Evolutionary conservation across 2,329 filamentous ascomycete genomes (phyloP).

Genomic region (Pyrenochaeta sp.): DNA sequence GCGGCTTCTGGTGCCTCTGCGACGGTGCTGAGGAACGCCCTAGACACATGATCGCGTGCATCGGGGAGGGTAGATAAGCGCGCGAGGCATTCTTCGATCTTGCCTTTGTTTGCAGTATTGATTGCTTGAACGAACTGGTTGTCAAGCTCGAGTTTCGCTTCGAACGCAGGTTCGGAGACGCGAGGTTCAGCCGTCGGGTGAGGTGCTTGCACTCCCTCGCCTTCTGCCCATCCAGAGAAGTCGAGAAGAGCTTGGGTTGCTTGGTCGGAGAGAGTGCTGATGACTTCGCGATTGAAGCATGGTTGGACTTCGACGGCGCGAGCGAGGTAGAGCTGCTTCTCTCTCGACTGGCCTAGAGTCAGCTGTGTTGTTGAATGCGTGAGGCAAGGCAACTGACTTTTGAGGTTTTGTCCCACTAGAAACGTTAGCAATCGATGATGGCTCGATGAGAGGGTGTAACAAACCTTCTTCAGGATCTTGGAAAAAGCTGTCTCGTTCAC

Average conservation of each 20-base stretch:
- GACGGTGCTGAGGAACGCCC: conserved; percentile 89
- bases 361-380: conserved; percentile 34
- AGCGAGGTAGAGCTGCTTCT: conserved; percentile 96
- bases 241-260: conserved; percentile 96
- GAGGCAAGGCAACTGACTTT: conserved; percentile 65
- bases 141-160: conserved; percentile 90
- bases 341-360: conserved; percentile 73
- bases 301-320: conserved; percentile 96
- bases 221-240: conserved; percentile 95
- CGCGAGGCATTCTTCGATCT: conserved; percentile 80
- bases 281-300: conserved; percentile 96
- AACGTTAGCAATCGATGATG: conserved; percentile 45
- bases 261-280: conserved; percentile 95
- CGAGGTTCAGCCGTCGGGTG: conserved; percentile 40
- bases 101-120: conserved; percentile 78
- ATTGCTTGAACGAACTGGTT: conserved; percentile 88
- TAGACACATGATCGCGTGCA: conserved; percentile 78
- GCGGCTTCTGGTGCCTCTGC: conserved; percentile 83
- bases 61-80: conserved; percentile 71
- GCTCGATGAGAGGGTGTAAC: conserved; percentile 27
- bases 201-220: conserved; percentile 83
- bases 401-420: conserved; percentile 95
- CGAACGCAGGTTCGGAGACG: conserved; percentile 41
- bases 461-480: conserved; percentile 94
- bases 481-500: conserved; percentile 98